Conservation (phyloP, 345 rosid species). For the Limnanthes douglasii region DNA sequence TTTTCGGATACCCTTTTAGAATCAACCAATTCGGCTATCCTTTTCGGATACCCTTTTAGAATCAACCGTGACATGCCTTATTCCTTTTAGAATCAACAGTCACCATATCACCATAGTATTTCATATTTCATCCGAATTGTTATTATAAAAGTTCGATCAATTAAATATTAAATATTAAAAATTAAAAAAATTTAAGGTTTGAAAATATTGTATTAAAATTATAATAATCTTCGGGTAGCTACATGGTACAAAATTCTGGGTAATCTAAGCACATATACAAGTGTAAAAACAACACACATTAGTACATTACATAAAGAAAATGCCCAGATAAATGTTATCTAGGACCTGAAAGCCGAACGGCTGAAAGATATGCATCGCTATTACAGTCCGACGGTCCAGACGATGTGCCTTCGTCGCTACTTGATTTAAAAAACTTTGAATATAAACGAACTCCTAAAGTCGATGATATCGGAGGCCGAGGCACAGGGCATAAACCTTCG, state of each 20-base stretch:
- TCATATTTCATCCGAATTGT: too few relatives aligned
- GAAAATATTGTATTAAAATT: too few relatives aligned
- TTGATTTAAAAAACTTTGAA: slow-evolving; percentile 24
- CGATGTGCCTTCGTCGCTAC: slow-evolving; percentile 51
- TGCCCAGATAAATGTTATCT: slow-evolving; percentile 29
- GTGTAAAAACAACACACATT: background rate
- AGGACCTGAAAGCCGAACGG: slow-evolving; percentile 83
- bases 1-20: too few relatives aligned
- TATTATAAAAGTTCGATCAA: too few relatives aligned
- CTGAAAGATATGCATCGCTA: slow-evolving; percentile 54
- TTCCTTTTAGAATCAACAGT: background rate
- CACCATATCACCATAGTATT: too few relatives aligned
- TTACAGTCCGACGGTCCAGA: slow-evolving; percentile 65
- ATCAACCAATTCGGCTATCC: too few relatives aligned
- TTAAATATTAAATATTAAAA: too few relatives aligned
- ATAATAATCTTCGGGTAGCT: too few relatives aligned
- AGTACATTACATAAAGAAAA: background rate
- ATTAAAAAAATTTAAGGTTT: too few relatives aligned
- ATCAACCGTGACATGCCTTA: slow-evolving; percentile 1
- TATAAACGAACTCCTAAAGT: slow-evolving; percentile 47
- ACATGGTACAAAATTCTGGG: background rate
- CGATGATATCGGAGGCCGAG: slow-evolving; percentile 48
- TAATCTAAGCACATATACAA: background rate
- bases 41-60: too few relatives aligned
- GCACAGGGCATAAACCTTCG: slow-evolving; percentile 57